Evolutionary conservation across 169 alveolate species (phyloP).

Genomic region (Cryptosporidium baileyi): DNA sequence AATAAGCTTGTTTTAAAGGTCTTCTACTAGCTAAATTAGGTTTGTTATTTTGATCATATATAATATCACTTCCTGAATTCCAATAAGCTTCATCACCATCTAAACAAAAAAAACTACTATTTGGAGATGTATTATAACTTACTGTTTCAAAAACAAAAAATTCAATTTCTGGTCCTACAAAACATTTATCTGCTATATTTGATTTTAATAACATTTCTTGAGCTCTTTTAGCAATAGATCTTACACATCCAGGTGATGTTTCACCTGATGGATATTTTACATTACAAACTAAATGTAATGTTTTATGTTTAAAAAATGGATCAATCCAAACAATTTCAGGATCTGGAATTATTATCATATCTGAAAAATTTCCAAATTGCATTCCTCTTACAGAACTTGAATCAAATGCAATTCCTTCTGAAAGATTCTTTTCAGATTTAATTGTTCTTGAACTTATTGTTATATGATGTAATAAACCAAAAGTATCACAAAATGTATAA

Average conservation of each 20-base stretch:
- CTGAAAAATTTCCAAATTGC: conserved; percentile 56
- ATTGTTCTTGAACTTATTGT: conserved; percentile 36
- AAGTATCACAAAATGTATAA: conserved; percentile 51
- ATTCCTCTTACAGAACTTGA: conserved; percentile 69
- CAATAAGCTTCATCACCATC: conserved; percentile 73
- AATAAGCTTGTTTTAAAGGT: conserved; percentile 75
- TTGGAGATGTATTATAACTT: conserved; percentile 71
- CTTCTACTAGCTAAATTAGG: conserved; percentile 70
- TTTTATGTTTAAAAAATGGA: conserved; percentile 40
- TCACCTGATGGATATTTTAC: conserved; percentile 27
- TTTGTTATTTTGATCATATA: background rate
- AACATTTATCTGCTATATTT: conserved; percentile 49
- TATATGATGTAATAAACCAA: conserved; percentile 59
- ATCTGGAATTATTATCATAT: conserved; percentile 62
- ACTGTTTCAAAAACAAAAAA: conserved; percentile 80
- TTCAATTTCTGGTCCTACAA: conserved; percentile 81
- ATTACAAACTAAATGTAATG: conserved; percentile 30
- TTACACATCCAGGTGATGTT: conserved; percentile 19
- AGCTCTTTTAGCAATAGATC: conserved; percentile 59
- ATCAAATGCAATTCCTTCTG: conserved; percentile 56
- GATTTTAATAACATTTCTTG: conserved; percentile 6
- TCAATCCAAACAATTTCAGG: conserved; percentile 38
- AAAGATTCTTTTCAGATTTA: conserved; percentile 20
- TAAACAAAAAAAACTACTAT: conserved; percentile 69
- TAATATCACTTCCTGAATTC: conserved; percentile 66